Percentiles rank a stretch among this genome's conserved stretches.
These are phyloP conservation scores for Tremella fuciformis DNA, from an alignment of 768 basidiomycete species.

Conservation along the genomic window DNA sequence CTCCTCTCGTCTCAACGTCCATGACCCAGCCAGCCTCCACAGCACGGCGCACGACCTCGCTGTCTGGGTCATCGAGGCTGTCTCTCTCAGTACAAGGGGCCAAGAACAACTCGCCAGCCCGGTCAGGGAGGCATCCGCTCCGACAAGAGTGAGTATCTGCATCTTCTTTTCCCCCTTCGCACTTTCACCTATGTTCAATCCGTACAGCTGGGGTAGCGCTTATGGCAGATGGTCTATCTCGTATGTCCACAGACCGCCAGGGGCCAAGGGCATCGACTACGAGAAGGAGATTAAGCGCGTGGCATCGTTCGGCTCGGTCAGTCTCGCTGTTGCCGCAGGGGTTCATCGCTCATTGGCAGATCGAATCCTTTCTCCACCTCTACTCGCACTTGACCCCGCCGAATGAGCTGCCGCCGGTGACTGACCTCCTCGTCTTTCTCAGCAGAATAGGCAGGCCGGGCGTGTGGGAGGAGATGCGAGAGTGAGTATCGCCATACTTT, in stretches of 20 bases:
- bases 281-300: conserved; percentile 94
- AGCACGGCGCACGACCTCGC: conserved; percentile 30
- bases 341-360: conserved; percentile 54
- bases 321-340: conserved; percentile 37
- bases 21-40: conserved; percentile 20
- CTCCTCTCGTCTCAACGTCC: background rate
- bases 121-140: conserved; percentile 38
- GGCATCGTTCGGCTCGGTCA: conserved; percentile 78
- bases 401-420: conserved; percentile 77
- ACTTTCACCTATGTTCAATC: background rate
- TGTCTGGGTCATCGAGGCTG: conserved; percentile 38
- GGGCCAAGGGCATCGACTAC: conserved; percentile 78
- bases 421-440: conserved; percentile 92
- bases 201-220: conserved; percentile 12
- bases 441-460: conserved; percentile 72
- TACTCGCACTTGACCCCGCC: conserved; percentile 88
- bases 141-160: conserved; percentile 36
- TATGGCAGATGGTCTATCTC: conserved; percentile 48
- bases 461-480: conserved; percentile 94
- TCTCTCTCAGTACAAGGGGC: conserved; percentile 32
- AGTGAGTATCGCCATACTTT: conserved; percentile 53
- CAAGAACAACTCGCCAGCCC: conserved; percentile 3
- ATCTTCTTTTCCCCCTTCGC: background rate
- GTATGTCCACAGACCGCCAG: conserved; percentile 70
- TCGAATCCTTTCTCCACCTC: conserved; percentile 93